Base-by-base conservation (phyloP, 208 protist species). In the Wallacemonas rigidus region DNA sequence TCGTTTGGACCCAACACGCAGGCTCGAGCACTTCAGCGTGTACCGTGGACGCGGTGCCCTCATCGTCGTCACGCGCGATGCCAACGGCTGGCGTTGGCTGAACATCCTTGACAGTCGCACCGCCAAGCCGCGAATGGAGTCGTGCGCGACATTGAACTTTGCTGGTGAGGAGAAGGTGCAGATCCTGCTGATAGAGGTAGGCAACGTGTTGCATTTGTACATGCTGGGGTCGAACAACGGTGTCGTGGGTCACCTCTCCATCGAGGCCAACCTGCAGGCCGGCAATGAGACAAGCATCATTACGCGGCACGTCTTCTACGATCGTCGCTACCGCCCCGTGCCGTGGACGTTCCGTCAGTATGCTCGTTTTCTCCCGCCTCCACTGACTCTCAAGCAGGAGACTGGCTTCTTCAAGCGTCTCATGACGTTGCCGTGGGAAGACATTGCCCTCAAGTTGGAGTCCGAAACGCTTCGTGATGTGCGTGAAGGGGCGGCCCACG, bases 51-150 rank as follows among this genome's bases (percentile, higher is more conserved):
- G 84, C 54, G 76, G 79, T 35, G 77, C 82, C 17, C 64, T 92
- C 51, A 75, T 95, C 68, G 85, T 92, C 50, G 72, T 95, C 40
- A 93, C 82, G 45, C 72, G 81, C 44, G 90, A 95, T 55, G 82
- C 80, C 36, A 93, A 95, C 67, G 81, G 84, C 39, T 95, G 90
- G 88, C 83, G 90, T 14, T 92, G 88, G 85, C 55, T 95, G n/a
- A 91, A 85, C 71, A 75, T 93, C 50, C 63, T 95, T n/a, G 80
- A 95, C 74, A 83, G 82, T 61, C 67, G 82, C 38, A 87, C 80
- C 1, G 86, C 81, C 26, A 72, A 83, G 68, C 80, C 81, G 51
- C 81, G 86, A 54, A 89, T 90, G 82, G 71, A 81, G 63, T 72
- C 83, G 12, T 80, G 82, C 67, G 82, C 82, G 12, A 90, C 89